phyloP scores from a whole-genome alignment of 148 eudicot genomes.

The Chenopodium suecicum region DNA sequence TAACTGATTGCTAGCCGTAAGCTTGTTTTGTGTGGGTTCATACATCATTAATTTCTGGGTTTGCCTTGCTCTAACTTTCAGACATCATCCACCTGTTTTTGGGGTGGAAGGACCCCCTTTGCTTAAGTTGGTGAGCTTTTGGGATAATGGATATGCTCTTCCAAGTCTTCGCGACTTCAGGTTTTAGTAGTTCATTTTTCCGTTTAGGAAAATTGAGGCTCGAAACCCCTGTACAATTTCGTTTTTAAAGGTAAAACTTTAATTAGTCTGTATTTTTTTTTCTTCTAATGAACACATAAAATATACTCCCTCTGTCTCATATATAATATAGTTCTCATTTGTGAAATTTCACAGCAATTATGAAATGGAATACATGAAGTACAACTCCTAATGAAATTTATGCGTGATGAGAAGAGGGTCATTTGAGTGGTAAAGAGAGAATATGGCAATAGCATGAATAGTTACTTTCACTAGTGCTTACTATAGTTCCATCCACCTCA shows the following conservation, averaged over 20 bases:
- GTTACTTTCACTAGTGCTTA: constrained; percentile 1
- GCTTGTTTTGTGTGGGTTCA: constrained; percentile 13
- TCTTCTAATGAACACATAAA: no score
- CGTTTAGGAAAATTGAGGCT: not conserved
- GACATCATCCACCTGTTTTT: not conserved
- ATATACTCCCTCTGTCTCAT: no score
- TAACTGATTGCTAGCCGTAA: not conserved
- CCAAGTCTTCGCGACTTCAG: not conserved
- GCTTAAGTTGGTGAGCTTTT: constrained; percentile 7
- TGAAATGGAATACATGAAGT: no score
- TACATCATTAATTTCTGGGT: not conserved
- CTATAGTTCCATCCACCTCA: not conserved
- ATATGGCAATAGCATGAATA: not conserved
- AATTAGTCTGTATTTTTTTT: no score
- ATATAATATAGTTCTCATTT: no score
- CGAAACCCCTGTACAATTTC: no score
- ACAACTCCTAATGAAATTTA: not conserved
- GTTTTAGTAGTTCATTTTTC: not conserved
- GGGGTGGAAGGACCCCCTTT: not conserved
- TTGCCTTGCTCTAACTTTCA: not conserved
- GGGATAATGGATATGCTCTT: not conserved
- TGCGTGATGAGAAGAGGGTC: not conserved
- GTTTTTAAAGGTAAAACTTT: no score
- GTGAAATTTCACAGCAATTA: no score
- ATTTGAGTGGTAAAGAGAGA: not conserved